Percentiles rank a stretch among this genome's conserved stretches.
Conservation (phyloP, 352 stramenopile species). For the Hyaloperonospora arabidopsidis region DNA sequence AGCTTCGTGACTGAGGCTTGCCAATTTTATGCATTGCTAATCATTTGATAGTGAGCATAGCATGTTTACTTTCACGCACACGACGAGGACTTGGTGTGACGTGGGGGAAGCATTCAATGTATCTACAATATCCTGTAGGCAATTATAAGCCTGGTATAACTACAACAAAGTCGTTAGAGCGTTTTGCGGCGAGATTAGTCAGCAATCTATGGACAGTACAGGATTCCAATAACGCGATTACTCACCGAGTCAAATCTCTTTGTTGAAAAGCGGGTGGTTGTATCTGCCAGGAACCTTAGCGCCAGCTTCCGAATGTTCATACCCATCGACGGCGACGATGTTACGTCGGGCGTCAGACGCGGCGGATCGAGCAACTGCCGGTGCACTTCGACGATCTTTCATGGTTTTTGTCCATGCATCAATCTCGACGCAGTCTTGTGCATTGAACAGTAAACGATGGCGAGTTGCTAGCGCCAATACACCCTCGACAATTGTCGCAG, state of each 20-base stretch:
- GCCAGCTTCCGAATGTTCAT: constrained; percentile 46
- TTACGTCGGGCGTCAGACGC: constrained; percentile 63
- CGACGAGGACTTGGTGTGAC: too few species aligned
- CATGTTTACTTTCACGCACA: too few species aligned
- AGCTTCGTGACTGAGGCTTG: too few species aligned
- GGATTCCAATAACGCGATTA: too few species aligned
- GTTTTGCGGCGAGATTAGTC: too few species aligned
- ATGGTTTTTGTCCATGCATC: constrained; percentile 62
- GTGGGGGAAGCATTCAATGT: too few species aligned
- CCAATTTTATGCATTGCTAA: too few species aligned
- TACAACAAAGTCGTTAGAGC: too few species aligned
- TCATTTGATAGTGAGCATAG: too few species aligned
- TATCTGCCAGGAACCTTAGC: constrained; percentile 44
- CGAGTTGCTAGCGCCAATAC: constrained; percentile 49
- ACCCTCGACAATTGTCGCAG: constrained; percentile 49
- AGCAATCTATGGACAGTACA: too few species aligned
- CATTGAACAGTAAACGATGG: constrained; percentile 43
- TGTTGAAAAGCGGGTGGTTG: constrained; percentile 79
- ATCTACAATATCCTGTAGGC: too few species aligned
- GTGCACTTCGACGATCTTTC: constrained; percentile 40
- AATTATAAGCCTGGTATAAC: too few species aligned
- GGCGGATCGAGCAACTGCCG: constrained; percentile 27
- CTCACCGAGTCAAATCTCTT: constrained; percentile 23
- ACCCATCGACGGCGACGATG: constrained; percentile 32
- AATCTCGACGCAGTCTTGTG: constrained; percentile 40